Evolutionary conservation across 306 rosid species (phyloP).

Genomic region (Quillaja saponaria): DNA sequence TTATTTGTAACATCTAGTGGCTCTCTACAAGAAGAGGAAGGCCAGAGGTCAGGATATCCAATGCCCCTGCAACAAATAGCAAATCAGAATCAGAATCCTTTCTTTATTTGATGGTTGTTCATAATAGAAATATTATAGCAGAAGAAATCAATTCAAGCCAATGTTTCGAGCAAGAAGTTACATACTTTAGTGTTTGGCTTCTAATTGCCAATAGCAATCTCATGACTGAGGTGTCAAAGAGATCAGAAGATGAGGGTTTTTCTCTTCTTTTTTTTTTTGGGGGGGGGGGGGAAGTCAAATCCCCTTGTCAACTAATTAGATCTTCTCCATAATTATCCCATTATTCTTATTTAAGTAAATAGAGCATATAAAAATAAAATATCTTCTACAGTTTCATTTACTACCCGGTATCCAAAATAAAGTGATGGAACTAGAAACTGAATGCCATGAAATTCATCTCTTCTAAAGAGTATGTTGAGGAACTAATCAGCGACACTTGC

Average conservation of each 20-base stretch:
- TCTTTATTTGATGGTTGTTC: constrained; percentile 2
- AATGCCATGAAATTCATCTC: constrained; percentile 8
- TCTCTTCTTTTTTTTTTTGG: too few species aligned
- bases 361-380: not conserved
- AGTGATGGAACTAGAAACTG: constrained; percentile 8
- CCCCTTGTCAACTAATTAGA: constrained; percentile 14
- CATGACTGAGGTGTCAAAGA: too few species aligned
- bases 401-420: too few species aligned
- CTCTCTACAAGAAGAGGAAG: constrained; percentile 77
- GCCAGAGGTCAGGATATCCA: constrained; percentile 98
- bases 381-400: constrained; percentile 18
- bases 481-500: not conserved
- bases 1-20: constrained; percentile 90
- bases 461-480: not conserved
- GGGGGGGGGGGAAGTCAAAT: not conserved
- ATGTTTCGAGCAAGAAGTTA: not conserved
- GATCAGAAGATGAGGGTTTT: too few species aligned
- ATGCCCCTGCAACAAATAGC: constrained; percentile 65
- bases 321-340: constrained; percentile 7
- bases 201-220: too few species aligned
- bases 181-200: not conserved
- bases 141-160: constrained; percentile 7
- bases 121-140: constrained; percentile 13
- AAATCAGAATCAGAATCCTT: constrained; percentile 12
- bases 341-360: constrained; percentile 3